phyloP scores from a whole-genome alignment of 2,329 filamentous ascomycete species.

The Penicillium hesseltinei region DNA sequence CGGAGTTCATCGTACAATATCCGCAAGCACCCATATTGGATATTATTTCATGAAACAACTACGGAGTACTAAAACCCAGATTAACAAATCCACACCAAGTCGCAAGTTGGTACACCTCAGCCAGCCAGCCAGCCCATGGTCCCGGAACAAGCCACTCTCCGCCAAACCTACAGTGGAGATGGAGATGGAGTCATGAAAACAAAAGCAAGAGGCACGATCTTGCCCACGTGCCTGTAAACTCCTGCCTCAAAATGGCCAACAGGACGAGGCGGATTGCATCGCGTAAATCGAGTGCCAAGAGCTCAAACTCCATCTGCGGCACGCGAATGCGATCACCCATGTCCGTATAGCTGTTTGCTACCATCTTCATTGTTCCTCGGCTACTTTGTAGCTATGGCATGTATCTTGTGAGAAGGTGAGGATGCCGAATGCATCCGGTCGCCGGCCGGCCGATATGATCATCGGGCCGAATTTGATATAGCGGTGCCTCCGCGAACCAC shows the following conservation, averaged over 20 bases:
- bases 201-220: neutral
- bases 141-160: neutral
- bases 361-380: neutral
- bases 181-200: neutral
- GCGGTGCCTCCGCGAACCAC: neutral
- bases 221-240: neutral
- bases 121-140: neutral
- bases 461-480: neutral
- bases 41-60: neutral
- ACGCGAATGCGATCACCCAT: neutral
- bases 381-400: too few relatives aligned
- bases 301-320: neutral
- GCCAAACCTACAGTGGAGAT: constrained; percentile 2
- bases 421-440: neutral
- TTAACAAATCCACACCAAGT: neutral
- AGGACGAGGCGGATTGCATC: neutral
- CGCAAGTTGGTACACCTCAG: neutral
- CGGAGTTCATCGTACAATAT: neutral
- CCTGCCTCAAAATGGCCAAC: neutral
- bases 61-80: neutral
- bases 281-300: neutral
- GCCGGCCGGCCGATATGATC: neutral
- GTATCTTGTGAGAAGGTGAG: neutral
- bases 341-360: neutral
- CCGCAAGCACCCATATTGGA: neutral